A percentile compares a stretch with the other conserved stretches of the same genome.
Conservation (phyloP, 495 filamentous ascomycete genomes). For the Rusavskia elegans region DNA sequence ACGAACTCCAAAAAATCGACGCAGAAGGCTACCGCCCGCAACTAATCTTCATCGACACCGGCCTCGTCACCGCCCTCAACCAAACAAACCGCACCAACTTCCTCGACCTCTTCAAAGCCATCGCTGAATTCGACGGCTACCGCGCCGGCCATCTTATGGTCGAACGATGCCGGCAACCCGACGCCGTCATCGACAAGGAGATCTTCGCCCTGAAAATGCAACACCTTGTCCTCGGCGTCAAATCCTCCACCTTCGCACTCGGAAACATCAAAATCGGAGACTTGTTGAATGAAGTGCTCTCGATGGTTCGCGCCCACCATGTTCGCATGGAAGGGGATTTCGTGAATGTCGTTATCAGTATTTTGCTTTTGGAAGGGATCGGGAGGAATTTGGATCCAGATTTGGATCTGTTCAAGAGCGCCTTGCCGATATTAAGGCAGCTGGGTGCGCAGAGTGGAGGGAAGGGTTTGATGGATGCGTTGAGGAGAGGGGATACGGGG, state of each 20-base stretch:
- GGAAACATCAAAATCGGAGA: constrained; percentile 96
- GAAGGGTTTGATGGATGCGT: constrained; percentile 36
- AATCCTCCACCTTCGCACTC: constrained; percentile 75
- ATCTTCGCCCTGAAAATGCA: constrained; percentile 94
- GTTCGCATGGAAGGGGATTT: constrained; percentile 95
- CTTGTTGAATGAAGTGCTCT: constrained; percentile 73
- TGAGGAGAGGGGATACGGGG: constrained; percentile 59
- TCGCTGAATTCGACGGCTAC: constrained; percentile 95
- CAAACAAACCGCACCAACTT: constrained; percentile 77
- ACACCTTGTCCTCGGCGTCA: constrained; percentile 79
- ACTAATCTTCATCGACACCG: constrained; percentile 94
- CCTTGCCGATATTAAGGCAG: constrained; percentile 79
- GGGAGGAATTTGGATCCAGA: constrained; percentile 74
- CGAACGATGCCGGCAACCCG: constrained; percentile 79
- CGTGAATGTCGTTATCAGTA: constrained; percentile 94
- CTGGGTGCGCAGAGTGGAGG: constrained; percentile 66
- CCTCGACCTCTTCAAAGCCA: constrained; percentile 84
- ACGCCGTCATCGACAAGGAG: constrained; percentile 72
- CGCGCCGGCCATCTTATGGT: constrained; percentile 93
- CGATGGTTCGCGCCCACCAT: constrained; percentile 87
- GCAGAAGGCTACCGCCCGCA: constrained; percentile 84
- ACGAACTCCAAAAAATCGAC: constrained; percentile 63
- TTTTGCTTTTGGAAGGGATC: constrained; percentile 87
- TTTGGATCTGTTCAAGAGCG: constrained; percentile 76
- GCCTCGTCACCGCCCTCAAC: constrained; percentile 89